Base-by-base conservation (phyloP, 2,329 filamentous ascomycete genomes). In the Colletotrichum sp. region DNA sequence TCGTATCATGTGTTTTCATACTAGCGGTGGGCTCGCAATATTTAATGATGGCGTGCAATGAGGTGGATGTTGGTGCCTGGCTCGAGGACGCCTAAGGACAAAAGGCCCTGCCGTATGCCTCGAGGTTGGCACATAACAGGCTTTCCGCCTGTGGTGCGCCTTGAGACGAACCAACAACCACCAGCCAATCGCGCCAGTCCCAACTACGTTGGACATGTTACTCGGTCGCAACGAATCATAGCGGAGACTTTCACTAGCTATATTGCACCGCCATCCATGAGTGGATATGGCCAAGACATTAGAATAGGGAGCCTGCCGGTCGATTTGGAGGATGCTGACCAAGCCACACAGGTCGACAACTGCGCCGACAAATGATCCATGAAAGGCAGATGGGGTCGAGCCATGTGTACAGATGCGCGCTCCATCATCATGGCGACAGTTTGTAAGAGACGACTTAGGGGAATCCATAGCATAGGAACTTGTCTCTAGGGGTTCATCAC, bases 311-410 rank as follows among this genome's bases (percentile, higher is more conserved):
- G 13, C 25, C 22, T 28, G 22, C 25, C 12, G 25, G 25, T 2
- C 25, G 4, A 6, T 22, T 22, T 3, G 0, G 19, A 12, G 0
- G 16, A 44, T 44, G 5, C 0, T 11, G 8, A n/a, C 8, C 52
- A 57, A 57, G 52, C 7, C 11, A 57, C 52, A 16, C 22, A 27
- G 7, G 1, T 8, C 4, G 15, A 57, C 12, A 57, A 16, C 2
- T 22, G 52, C 52, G 12, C 22, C 25, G 7, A 28, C 6, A 28
- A 2, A 57, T 22, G 0, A 19, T 28, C 19, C 3, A n/a, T 48
- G 19, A n/a, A 48, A n/a, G 3, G 39, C 39, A n/a, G 39, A n/a
- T 44, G 8, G 36, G 8, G 2, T 44, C 16, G 36, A 5, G 9
- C 39, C 19, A n/a, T 3, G 5, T 44, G 8, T n/a, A 4, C 19